Evolutionary conservation across 352 stramenopile species (phyloP).

Genomic region (Pythium phragmitis): DNA sequence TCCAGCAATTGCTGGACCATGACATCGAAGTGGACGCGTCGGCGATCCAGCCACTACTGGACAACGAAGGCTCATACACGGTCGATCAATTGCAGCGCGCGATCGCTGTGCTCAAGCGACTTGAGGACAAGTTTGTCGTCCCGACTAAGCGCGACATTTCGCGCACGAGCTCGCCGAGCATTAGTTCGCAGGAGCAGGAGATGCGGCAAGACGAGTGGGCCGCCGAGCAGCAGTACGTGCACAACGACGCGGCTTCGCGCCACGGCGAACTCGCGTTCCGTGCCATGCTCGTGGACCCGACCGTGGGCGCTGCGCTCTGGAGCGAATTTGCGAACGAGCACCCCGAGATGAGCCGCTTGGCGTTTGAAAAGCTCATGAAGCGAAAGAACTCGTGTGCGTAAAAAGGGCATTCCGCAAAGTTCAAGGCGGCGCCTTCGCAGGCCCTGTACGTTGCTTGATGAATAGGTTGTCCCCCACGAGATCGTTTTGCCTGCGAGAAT

Average conservation of each 20-base stretch:
- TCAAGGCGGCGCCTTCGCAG: no score
- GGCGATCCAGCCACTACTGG: constrained; percentile 25
- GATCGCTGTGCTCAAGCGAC: constrained; percentile 27
- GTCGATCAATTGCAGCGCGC: constrained; percentile 26
- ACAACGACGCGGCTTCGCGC: constrained; percentile 31
- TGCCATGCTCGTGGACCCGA: constrained; percentile 36
- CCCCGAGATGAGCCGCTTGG: constrained; percentile 32
- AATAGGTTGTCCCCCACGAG: no score
- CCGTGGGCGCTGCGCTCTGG: constrained; percentile 31
- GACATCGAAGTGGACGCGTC: constrained; percentile 14
- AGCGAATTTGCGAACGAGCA: constrained; percentile 30
- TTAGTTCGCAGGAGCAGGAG: constrained; percentile 24
- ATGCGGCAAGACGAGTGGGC: constrained; percentile 26
- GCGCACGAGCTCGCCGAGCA: constrained; percentile 21
- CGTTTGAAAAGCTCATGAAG: constrained; percentile 38
- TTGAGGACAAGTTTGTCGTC: constrained; percentile 25
- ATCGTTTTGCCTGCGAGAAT: no score
- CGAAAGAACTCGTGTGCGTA: constrained; percentile 14
- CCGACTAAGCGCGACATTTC: constrained; percentile 24
- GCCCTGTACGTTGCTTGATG: no score
- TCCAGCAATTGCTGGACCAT: constrained; percentile 17
- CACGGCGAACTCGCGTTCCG: constrained; percentile 40
- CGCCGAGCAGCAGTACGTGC: constrained; percentile 30
- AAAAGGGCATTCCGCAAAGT: not conserved
- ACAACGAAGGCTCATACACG: constrained; percentile 24